A percentile compares a stretch with the other conserved stretches of the same genome.
Conservation (phyloP, 169 alveolate species). For the Eimeria necatrix region DNA sequence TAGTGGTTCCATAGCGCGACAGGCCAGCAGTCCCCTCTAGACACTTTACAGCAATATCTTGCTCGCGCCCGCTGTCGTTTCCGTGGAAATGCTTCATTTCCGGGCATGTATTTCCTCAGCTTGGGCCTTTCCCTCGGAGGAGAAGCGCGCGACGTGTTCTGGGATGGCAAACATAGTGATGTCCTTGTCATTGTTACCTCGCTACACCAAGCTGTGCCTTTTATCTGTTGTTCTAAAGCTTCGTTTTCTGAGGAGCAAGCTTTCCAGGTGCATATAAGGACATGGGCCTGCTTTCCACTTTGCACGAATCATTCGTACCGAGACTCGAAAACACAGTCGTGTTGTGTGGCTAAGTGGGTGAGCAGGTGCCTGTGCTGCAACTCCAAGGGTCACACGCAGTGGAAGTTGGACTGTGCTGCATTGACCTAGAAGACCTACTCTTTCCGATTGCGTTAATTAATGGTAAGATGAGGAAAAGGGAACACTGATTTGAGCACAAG, state of each 20-base stretch:
- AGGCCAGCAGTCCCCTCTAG: not conserved
- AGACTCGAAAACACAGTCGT: not conserved
- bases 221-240: not conserved
- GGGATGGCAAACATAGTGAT: not conserved
- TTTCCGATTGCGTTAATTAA: not conserved
- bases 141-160: not conserved
- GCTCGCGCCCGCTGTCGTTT: too few relatives aligned
- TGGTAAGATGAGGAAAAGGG: not conserved
- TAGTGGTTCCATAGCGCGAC: not conserved
- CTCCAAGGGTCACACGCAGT: constrained; percentile 32
- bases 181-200: not conserved
- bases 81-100: not conserved
- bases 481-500: not conserved
- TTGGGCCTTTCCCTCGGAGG: not conserved
- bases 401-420: not conserved
- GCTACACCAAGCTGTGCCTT: constrained; percentile 6
- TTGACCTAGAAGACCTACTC: not conserved
- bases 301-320: not conserved
- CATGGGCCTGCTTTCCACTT: not conserved
- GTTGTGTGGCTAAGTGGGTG: not conserved
- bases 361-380: constrained; percentile 23
- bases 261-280: not conserved
- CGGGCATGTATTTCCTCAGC: not conserved
- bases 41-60: not conserved
- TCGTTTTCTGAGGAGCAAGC: not conserved